These are phyloP conservation scores for Mycena pura DNA, from an alignment of 768 basidiomycete species.

Conservation along the genomic window DNA sequence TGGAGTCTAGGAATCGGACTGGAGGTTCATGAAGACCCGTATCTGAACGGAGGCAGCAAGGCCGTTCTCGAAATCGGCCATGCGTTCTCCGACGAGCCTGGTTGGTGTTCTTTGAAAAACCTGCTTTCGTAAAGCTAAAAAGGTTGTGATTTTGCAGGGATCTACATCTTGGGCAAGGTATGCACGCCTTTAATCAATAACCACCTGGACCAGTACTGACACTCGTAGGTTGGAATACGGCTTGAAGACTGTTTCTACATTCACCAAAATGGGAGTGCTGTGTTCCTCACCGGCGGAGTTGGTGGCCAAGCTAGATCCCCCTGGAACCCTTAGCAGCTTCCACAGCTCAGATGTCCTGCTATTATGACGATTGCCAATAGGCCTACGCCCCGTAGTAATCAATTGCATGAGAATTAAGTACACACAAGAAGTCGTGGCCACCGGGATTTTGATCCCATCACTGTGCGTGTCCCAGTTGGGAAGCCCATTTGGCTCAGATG, in stretches of 20 bases:
- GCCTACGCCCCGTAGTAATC: too few relatives aligned
- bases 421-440: not conserved
- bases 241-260: conserved; percentile 87
- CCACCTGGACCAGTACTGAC: conserved; percentile 1
- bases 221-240: conserved; percentile 70
- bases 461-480: too few relatives aligned
- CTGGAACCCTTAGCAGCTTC: conserved; percentile 43
- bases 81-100: conserved; percentile 85
- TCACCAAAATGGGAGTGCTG: conserved; percentile 54
- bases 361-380: too few relatives aligned
- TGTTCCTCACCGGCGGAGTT: conserved; percentile 68
- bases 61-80: conserved; percentile 67
- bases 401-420: too few relatives aligned
- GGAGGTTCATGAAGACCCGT: conserved; percentile 84
- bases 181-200: conserved; percentile 21
- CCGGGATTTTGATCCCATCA: too few relatives aligned
- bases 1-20: conserved; percentile 69
- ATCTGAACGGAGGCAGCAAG: conserved; percentile 73
- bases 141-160: conserved; percentile 32
- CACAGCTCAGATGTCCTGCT: not conserved
- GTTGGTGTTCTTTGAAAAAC: conserved; percentile 31
- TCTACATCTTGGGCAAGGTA: conserved; percentile 73
- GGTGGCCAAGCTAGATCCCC: conserved; percentile 62
- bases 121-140: not conserved
- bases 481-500: too few relatives aligned